Base-by-base conservation (phyloP, 768 basidiomycete species). In the Boletus pseudopeckii region DNA sequence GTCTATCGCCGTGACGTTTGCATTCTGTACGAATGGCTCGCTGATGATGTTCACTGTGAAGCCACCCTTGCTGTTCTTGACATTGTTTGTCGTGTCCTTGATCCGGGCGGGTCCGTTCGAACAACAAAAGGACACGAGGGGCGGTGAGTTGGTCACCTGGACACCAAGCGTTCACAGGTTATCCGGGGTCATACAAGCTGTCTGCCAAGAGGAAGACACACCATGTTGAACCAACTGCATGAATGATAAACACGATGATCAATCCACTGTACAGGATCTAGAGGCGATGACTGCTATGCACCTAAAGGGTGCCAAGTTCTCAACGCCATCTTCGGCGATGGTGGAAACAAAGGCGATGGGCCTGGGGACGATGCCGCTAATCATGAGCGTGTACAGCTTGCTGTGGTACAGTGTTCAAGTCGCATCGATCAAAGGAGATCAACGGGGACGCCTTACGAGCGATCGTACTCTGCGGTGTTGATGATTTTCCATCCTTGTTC, bases 21-120 rank as follows among this genome's bases (percentile, higher is more conserved):
- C 77, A 7, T 69, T 63, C 49, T 78, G 69, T 2, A 72, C 34
- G 41, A 71, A 78, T 2, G 76, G 71, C 57, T 82, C 81, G 38
- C 79, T 80, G 61, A 85, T 83, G 62, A 81, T 80, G 58, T 79
- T 80, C 26, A 81, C 76, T 6, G 76, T 77, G 64, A 83, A 85
- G 28, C 75, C 67, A 26, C 75, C 64, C 43, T 77, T 77, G 26
- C 74, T 75, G 1, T 66, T 68, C 58, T 67, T 70, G 58, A 82
- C 78, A 56, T 82, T 83, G 26, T 60, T 58, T 26, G 71, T 61
- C 1, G 79, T 80, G 54, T 83, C 83, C 51, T 74, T 73, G 41
- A 64, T 18, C n/a, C 62, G 47, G 4, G 24, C 56, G 24, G 61
- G 60, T 7, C 56, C 57, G 18, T 56, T 58, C 15, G 30, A 5